Base-by-base conservation (phyloP, 2,329 filamentous ascomycete species). In the Colletotrichum liriopes region DNA sequence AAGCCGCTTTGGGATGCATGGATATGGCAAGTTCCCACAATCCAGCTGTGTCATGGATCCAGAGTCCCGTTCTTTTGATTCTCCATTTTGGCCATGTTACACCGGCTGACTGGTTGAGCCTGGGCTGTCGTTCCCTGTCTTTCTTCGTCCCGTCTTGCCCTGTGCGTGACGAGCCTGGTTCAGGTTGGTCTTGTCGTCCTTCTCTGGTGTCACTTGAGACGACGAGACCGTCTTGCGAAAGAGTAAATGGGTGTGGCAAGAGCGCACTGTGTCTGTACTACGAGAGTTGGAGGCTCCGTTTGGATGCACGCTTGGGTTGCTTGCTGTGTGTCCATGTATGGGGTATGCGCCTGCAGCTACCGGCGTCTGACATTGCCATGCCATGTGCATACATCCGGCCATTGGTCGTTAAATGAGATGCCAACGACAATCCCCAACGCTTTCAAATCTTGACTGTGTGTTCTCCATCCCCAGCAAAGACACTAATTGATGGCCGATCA, bases 71-170 rank as follows among this genome's bases (percentile, higher is more conserved):
- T 54, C 58, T 59, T 54, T 54, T 55, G 39, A 45, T 56, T 71
- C 63, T 67, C 67, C 47, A 56, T 67, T 49, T 39, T 41, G 62
- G 65, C 65, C 59, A 68, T 63, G 59, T 63, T 64, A 58, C 58
- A 68, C 69, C 65, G 65, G 69, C 45, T 68, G 65, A 68, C 65
- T 68, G 69, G 65, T 72, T 64, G 65, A 35, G 45, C 65, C 58
- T 68, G 45, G 58, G 43, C 43, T 43, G 56, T 37, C 35, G 61
- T 43, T 51, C 56, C 55, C 49, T 56, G 64, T 61, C 56, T 52
- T 29, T 61, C 56, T 52, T 29, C 39, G 43, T 43, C 52, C 35
- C 55, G 51, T 55, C 45, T 45, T n/a, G 62, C 54, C 45, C 51
- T 37, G 37, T 45, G 43, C 51, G 52, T 14, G 18, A 23, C 18